Evolutionary conservation across 1,139 yeast species (phyloP).

Genomic region (Nakaseomyces delphensis): DNA sequence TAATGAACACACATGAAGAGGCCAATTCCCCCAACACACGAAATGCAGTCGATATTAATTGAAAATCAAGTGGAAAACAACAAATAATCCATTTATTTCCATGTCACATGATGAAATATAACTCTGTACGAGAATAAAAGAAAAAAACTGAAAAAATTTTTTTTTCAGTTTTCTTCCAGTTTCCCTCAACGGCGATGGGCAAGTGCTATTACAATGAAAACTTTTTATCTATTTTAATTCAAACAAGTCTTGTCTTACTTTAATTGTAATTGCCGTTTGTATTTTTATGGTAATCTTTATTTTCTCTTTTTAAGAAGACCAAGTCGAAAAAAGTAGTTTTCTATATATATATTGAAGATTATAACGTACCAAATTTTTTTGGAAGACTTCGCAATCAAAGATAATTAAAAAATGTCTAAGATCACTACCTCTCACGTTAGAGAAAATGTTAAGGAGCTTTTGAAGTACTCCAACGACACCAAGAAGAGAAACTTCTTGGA

Average conservation of each 20-base stretch:
- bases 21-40: too few species aligned
- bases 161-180: too few species aligned
- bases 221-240: too few species aligned
- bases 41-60: too few species aligned
- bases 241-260: too few species aligned
- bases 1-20: too few species aligned
- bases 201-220: too few species aligned
- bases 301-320: not conserved
- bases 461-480: conserved; percentile 86
- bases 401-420: conserved; percentile 69
- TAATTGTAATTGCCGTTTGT: not conserved
- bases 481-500: conserved; percentile 99
- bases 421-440: conserved; percentile 89
- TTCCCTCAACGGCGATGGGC: too few species aligned
- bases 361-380: conserved; percentile 16
- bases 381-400: conserved; percentile 55
- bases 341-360: conserved; percentile 4
- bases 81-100: too few species aligned
- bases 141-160: too few species aligned
- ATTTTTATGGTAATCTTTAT: not conserved
- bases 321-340: conserved; percentile 6
- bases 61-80: too few species aligned
- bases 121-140: not conserved
- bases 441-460: conserved; percentile 88
- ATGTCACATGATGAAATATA: not conserved